phyloP scores from a whole-genome alignment of 805 yeast genomes.

The Teunomyces aglyptinius region DNA sequence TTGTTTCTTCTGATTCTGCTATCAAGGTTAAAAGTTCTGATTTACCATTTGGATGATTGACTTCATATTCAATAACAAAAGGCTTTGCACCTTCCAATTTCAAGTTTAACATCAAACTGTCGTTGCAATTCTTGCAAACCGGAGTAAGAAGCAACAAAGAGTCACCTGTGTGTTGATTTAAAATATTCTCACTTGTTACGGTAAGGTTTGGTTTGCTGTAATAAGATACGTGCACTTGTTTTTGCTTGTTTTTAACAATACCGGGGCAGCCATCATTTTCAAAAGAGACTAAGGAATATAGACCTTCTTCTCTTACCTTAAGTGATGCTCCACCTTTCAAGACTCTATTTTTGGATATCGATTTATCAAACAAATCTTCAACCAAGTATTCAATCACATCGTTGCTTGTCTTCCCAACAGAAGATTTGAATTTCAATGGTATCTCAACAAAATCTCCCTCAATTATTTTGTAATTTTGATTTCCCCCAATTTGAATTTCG shows the following conservation, averaged over 20 bases:
- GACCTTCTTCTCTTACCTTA: conserved; percentile 39
- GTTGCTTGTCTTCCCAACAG: conserved; percentile 25
- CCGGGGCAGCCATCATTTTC: conserved; percentile 49
- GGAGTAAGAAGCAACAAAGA: conserved; percentile 21
- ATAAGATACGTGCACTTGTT: conserved; percentile 20
- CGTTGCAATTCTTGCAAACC: conserved; percentile 31
- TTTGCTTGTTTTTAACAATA: conserved; percentile 18
- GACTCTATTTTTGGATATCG: conserved; percentile 11
- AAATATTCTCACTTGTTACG: conserved; percentile 14
- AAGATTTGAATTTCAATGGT: conserved; percentile 47
- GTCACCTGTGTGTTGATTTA: conserved; percentile 25
- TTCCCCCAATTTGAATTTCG: conserved; percentile 21
- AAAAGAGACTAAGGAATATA: conserved; percentile 39
- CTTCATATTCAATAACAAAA: conserved; percentile 66
- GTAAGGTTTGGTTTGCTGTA: conserved; percentile 25
- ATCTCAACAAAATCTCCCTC: conserved; percentile 60
- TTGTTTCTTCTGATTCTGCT: conserved; percentile 24
- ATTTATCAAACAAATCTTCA: conserved; percentile 21
- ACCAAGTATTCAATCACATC: conserved; percentile 34
- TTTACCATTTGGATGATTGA: conserved; percentile 56
- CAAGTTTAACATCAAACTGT: conserved; percentile 25
- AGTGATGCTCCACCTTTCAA: conserved; percentile 19
- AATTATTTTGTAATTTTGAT: conserved; percentile 36
- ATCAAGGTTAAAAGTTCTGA: conserved; percentile 33
- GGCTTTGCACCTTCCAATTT: conserved; percentile 60